Evolutionary conservation across 2,329 filamentous ascomycete genomes (phyloP), one percentile per base, ranked within the genome.

Genomic region (Bipolaris gigantea): DNA sequence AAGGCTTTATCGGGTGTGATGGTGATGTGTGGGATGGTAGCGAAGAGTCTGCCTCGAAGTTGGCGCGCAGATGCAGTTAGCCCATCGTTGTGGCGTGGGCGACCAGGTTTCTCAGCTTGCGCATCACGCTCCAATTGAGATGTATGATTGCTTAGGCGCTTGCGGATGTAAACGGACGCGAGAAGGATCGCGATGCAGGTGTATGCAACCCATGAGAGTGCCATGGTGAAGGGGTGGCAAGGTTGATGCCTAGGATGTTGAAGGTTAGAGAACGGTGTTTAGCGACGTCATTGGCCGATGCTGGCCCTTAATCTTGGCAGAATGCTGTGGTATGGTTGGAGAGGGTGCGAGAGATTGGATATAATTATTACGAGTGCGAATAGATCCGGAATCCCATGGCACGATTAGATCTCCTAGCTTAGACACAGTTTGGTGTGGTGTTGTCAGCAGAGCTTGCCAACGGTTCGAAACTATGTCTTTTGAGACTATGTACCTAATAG

Each of bases 21-120:
- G 30, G 65, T 21, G 15, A 55, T 54, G 18, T 55, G 52, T 0
- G 59, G 56, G 11, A 68, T 44, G 4, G 54, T 56, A 39, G 53
- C 43, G 15, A 48, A 21, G 0, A 68, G 50, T 15, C 55, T 59
- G 16, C 43, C 38, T 41, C 35, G 51, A 16, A 65, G 45, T 23
- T 43, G 62, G 3, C 48, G 50, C 7, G 50, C 54, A 11, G 52
- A 33, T 16, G 55, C 46, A 36, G 59, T 59, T 0, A 57, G 42
- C 15, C 21, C 48, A 27, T 55, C 46, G 4, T 55, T 32, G 13
- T 56, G 23, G 9, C 42, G 39, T 5, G 38, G 15, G 19, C 40
- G 40, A 7, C 39, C 45, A 3, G 46, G 52, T 39, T 59, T 60
- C 21, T 60, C 56, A 13, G 45, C 51, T 46, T 59, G 55, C 2